Base-by-base conservation (phyloP, 768 basidiomycete species). In the Lactarius sp. region DNA sequence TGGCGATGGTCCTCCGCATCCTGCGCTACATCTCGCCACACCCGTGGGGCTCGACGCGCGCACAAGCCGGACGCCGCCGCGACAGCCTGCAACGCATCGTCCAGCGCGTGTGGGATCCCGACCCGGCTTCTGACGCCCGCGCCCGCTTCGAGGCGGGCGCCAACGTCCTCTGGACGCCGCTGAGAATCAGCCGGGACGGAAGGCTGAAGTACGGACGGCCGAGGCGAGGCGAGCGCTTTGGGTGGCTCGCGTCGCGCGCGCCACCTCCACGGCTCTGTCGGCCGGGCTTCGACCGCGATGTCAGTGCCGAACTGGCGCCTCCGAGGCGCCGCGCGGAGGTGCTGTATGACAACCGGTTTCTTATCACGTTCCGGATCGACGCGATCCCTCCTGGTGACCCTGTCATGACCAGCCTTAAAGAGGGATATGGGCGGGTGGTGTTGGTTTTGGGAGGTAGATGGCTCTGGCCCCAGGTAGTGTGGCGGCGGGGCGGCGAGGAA, bases 41-140 rank as follows among this genome's bases (percentile, higher is more conserved):
- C 44, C 86, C 89, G 2, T 94, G 92, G 92, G 92, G 92, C 5
- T 83, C 84, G 52, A 69, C 80, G 18, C 80, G 77, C 8, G 82
- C 90, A 2, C 85, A 90, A 66, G 83, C 79, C 2, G 74, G 80
- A 62, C 80, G 91, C 39, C 79, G 83, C 9, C 72, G 70, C 46
- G 66, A 60, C 6, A 80, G 79, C 55, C 71, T 88, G 34, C 65
- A 75, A 1, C 77, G 77, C 42, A 83, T 92, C 61, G 70, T 81
- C 20, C 54, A 72, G 13, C 75, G 74, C 6, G 65, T 92, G 6
- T 88, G 83, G 81, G 54, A 70, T 4, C 70, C 71, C 9, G 59
- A 77, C 20, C 73, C 51, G 47, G 56, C 66, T 41, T 71, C 66
- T 47, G 44, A 57, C 16, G 46, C n/a, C 66, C 77, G 61, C 67